Evolutionary conservation across 495 filamentous ascomycete genomes (phyloP), one percentile per base, ranked within the genome.

Genomic region (Aspergillus mulundensis): DNA sequence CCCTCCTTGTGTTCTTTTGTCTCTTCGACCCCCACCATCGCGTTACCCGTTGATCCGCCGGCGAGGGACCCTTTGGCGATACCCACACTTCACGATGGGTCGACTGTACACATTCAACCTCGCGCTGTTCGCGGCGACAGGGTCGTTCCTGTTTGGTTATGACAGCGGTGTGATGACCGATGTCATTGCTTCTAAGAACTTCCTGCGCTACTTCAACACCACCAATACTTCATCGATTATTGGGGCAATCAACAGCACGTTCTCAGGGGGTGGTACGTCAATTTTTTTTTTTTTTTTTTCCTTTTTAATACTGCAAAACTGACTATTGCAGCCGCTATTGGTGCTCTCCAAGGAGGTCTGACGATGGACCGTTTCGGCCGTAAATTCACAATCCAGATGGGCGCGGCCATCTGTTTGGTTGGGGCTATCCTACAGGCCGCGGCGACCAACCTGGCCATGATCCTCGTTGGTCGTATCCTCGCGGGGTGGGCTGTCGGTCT

Each of bases 401-500:
- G 81, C 15, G 77, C 82, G 8, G 47, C 79, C 8, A 74, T 86
- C 43, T 80, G 79, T 61, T 61, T 78, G 38, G 36, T 84, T 18
- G 84, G 82, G 14, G 78, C 78, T 15, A 76, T 80, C 42, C 73
- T 85, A 38, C 82, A 86, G 62, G 67, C 81, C 12, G 70, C 78
- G 28, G 71, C 78, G 48, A 59, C 65, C 16, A 77, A 83, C 52
- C 61, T 85, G 46, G 71, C 76, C 0, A 81, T 83, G 75, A 81
- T 87, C 57, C 73, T 86, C 12, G 70, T 81, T 39, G 85, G 85
- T 7, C 81, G 84, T 34, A 83, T 86, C 47, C 68, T 87, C 5
- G 76, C 81, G 2, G 83, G 85, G 14, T 78, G 81, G 69, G 85
- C 82, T 21, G 78, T 87, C 49, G 84, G 82, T 43, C 70, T 82